Conservation (phyloP, 768 basidiomycete species). For the Cubamyces lactineus region DNA sequence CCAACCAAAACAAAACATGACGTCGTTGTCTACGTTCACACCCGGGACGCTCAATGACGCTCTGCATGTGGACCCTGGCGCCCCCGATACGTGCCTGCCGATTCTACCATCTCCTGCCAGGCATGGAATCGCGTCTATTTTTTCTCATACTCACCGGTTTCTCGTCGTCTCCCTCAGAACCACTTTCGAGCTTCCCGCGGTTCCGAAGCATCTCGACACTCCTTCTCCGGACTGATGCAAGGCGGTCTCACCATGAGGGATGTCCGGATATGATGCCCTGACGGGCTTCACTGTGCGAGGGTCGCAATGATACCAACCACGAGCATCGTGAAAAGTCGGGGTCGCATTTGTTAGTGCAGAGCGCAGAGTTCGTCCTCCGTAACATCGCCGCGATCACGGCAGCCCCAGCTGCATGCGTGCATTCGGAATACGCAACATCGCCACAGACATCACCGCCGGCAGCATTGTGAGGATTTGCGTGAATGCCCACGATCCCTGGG, state of each 20-base stretch:
- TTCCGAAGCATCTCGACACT: neutral
- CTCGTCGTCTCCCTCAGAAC: neutral
- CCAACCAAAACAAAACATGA: neutral
- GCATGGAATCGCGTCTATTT: neutral
- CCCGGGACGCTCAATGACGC: neutral
- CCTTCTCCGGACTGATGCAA: slow-evolving; percentile 1
- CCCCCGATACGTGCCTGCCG: neutral
- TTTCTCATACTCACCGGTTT: slow-evolving; percentile 1
- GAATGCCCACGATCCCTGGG: neutral
- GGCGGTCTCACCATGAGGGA: neutral
- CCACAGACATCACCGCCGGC: slow-evolving; percentile 2
- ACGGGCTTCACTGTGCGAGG: neutral
- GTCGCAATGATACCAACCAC: neutral
- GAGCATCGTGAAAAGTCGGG: neutral
- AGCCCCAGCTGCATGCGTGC: neutral
- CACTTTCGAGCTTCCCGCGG: neutral
- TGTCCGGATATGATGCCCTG: neutral
- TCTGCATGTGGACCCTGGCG: neutral
- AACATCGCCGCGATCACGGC: neutral
- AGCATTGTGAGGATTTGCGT: neutral
- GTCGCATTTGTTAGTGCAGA: neutral
- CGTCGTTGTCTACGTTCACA: neutral
- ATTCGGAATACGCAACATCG: slow-evolving; percentile 8
- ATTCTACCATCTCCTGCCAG: neutral
- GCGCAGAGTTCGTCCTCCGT: neutral